Conservation (phyloP, 768 basidiomycete genomes). For the Termitomyces heimii region DNA sequence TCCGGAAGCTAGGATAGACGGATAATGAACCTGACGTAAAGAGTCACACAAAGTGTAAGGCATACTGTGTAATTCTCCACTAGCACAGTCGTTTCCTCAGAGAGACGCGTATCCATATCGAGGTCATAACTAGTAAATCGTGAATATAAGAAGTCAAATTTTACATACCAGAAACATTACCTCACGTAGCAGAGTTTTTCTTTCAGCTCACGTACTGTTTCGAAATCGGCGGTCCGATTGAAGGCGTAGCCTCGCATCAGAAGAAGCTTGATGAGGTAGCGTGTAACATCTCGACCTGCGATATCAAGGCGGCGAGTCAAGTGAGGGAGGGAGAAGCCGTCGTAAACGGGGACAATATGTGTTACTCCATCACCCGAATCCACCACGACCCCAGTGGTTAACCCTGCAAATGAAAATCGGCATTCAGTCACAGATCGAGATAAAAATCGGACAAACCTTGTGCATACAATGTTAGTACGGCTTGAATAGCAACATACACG, state of each 20-base stretch:
- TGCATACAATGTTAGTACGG: slow-evolving; percentile 95
- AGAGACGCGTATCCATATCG: slow-evolving; percentile 87
- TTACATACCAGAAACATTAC: slow-evolving; percentile 31
- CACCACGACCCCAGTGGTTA: slow-evolving; percentile 97
- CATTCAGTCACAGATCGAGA: background rate
- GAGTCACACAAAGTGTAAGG: background rate
- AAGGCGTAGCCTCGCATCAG: slow-evolving; percentile 99
- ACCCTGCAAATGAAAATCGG: slow-evolving; percentile 43
- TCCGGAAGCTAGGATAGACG: slow-evolving; percentile 68
- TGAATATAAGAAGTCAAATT: background rate
- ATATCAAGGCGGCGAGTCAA: slow-evolving; percentile 93
- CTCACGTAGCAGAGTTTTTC: slow-evolving; percentile 98
- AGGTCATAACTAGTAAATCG: slow-evolving; percentile 73
- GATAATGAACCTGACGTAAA: background rate
- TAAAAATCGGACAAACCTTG: slow-evolving; percentile 63
- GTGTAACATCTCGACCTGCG: slow-evolving; percentile 96
- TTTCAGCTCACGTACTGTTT: slow-evolving; percentile 98
- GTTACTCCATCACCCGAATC: slow-evolving; percentile 99
- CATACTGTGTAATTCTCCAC: slow-evolving; percentile 94
- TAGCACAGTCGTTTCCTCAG: slow-evolving; percentile 94
- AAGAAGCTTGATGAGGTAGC: slow-evolving; percentile 98
- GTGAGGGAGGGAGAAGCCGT: slow-evolving; percentile 94
- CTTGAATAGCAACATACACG: slow-evolving; percentile 97
- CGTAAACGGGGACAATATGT: slow-evolving; percentile 98
- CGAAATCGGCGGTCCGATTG: slow-evolving; percentile 98